Conservation (phyloP, 352 stramenopile genomes). For the Globisporangium barbulae region DNA sequence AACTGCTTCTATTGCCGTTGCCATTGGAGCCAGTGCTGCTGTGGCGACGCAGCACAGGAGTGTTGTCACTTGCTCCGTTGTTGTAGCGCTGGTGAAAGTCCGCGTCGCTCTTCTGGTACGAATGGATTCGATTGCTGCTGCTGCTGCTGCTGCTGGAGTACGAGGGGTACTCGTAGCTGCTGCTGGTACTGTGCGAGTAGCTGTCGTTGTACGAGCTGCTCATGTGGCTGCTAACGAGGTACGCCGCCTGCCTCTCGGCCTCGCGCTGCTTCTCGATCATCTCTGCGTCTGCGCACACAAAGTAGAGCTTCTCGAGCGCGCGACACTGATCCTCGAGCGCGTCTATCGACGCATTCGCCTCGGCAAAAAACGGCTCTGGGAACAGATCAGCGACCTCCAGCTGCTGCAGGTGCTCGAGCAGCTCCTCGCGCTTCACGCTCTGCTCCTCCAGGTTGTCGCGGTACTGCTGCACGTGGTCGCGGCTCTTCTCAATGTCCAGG, state of each 20-base stretch:
- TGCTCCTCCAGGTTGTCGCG: constrained; percentile 68
- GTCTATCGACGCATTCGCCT: constrained; percentile 27
- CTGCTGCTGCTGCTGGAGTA: background rate
- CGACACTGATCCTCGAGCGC: constrained; percentile 39
- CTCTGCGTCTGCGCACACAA: constrained; percentile 54
- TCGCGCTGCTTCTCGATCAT: constrained; percentile 45
- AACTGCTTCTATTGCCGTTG: background rate
- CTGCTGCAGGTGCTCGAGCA: constrained; percentile 46
- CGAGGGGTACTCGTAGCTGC: constrained; percentile 7
- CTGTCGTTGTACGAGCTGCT: background rate
- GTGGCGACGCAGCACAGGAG: constrained; percentile 40
- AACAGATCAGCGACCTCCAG: constrained; percentile 52
- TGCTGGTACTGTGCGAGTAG: background rate
- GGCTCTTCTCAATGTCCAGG: constrained; percentile 65
- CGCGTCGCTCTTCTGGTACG: constrained; percentile 3
- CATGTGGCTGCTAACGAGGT: constrained; percentile 23
- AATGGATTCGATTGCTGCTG: background rate
- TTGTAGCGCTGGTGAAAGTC: background rate
- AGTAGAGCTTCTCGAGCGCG: constrained; percentile 50
- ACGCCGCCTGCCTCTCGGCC: constrained; percentile 43
- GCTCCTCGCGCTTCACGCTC: constrained; percentile 50
- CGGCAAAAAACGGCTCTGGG: constrained; percentile 26
- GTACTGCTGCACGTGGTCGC: constrained; percentile 77
- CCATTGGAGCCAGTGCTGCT: constrained; percentile 27
- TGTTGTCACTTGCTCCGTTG: constrained; percentile 17